These are phyloP conservation scores for Lasiodiplodia sp. DNA, from an alignment of 2,329 filamentous ascomycete species.

Conservation along the genomic window DNA sequence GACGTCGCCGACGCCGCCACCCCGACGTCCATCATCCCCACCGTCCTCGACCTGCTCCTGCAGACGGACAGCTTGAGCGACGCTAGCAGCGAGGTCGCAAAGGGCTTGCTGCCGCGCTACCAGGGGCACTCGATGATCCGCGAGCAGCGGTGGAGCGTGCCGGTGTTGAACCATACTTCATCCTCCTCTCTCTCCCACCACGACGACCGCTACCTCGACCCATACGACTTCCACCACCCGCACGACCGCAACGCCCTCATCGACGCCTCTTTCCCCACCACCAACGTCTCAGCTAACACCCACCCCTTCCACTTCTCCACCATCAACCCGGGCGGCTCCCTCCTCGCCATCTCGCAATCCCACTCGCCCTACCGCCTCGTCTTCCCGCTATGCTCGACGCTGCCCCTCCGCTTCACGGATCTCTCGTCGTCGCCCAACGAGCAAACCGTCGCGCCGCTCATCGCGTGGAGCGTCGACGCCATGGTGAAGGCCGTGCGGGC, in stretches of 20 bases:
- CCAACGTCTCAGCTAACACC: slow-evolving; percentile 35
- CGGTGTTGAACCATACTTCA: background rate
- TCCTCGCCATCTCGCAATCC: slow-evolving; percentile 37
- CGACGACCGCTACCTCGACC: background rate
- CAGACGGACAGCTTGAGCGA: slow-evolving; percentile 49
- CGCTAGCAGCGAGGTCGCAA: slow-evolving; percentile 43
- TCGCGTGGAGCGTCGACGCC: slow-evolving; percentile 37
- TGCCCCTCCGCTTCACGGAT: slow-evolving; percentile 46
- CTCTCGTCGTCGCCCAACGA: slow-evolving; percentile 42
- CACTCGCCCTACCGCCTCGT: slow-evolving; percentile 36
- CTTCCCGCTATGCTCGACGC: slow-evolving; percentile 37
- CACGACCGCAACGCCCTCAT: background rate
- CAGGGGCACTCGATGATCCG: slow-evolving; percentile 58
- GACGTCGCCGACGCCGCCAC: slow-evolving; percentile 46
- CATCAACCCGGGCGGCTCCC: slow-evolving; percentile 39
- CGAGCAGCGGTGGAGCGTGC: background rate
- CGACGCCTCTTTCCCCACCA: background rate
- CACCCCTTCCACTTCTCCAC: slow-evolving; percentile 39
- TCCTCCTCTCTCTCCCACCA: background rate
- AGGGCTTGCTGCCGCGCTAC: slow-evolving; percentile 53
- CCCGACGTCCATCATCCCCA: slow-evolving; percentile 54
- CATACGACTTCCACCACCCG: background rate
- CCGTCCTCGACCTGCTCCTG: slow-evolving; percentile 54
- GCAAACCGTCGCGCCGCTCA: slow-evolving; percentile 32
- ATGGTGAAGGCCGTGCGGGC: slow-evolving; percentile 38